Evolutionary conservation across 495 filamentous ascomycete genomes (phyloP), one percentile per base, ranked within the genome.

Genomic region (Mytilinidion resinicola): DNA sequence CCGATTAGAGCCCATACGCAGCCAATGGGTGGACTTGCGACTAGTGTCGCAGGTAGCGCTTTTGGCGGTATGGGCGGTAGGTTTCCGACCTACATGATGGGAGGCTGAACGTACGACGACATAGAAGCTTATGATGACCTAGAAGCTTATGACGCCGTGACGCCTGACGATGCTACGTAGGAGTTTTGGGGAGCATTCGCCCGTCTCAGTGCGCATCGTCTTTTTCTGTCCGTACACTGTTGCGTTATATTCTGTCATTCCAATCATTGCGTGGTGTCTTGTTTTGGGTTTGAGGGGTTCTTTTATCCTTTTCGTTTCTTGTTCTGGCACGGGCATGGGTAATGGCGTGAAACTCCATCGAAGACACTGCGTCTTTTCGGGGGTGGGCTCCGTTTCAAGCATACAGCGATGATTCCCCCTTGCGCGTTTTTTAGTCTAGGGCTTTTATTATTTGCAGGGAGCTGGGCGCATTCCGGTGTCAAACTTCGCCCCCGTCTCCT

Each of bases 391-490:
- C 37, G 57, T 66, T 66, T 59, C 60, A 58, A 62, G 59, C 63
- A 62, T 66, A 60, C 63, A 66, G 63, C 63, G 63, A 63, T 63
- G 63, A 66, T 66, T 66, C 63, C 63, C 63, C 63, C 59, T 66
- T 59, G 54, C 57, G 60, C 60, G 55, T 66, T 66, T 55, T 15
- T 62, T 65, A 58, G 57, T 53, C 61, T 59, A 58, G 36, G 51
- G 50, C 51, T 55, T 19, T 17, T 21, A 14, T 20, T 41, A 35
- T 35, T 53, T 53, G 36, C 52, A 25, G 57, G 60, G 53, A 36
- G 36, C n/a, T 44, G 56, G 56, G 63, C 39, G 56, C 55, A 30
- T 43, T 43, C 50, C 39, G 48, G 42, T 39, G 56, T 59, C 38
- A 54, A 42, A 44, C 35, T 42, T 39, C 6, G 25, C 6, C 25